These are phyloP conservation scores for Trypanosoma avium DNA, from an alignment of 208 protist species.

Conservation along the genomic window DNA sequence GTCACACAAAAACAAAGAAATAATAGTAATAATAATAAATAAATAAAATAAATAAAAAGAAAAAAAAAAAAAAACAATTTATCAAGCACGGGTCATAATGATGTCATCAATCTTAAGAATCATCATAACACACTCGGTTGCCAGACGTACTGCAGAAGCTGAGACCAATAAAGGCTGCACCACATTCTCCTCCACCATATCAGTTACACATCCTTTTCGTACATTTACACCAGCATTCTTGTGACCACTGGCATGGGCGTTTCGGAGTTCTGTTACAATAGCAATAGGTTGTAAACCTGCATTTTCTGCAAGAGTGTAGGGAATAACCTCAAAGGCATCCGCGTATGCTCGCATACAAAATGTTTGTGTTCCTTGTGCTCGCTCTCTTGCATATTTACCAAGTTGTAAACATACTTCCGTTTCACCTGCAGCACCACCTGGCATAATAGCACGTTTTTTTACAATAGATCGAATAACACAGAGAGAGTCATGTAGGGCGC, in stretches of 20 bases:
- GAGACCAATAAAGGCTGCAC: slow-evolving; percentile 98
- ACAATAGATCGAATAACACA: slow-evolving; percentile 99
- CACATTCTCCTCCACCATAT: slow-evolving; percentile 98
- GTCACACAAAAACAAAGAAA: background rate
- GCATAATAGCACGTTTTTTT: slow-evolving; percentile 95
- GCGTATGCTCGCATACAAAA: slow-evolving; percentile 97
- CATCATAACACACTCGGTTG: slow-evolving; percentile 98
- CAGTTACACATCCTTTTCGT: slow-evolving; percentile 93
- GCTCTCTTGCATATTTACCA: slow-evolving; percentile 86
- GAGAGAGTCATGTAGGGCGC: slow-evolving; percentile 99
- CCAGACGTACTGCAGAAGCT: slow-evolving; percentile 94
- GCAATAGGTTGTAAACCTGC: slow-evolving; percentile 97
- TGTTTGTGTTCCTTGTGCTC: slow-evolving; percentile 74
- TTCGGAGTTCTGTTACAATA: slow-evolving; percentile 98
- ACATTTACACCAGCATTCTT: slow-evolving; percentile 96
- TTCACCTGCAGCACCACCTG: slow-evolving; percentile 97
- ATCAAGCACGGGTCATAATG: slow-evolving; percentile 79
- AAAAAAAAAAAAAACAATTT: background rate
- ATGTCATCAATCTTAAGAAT: slow-evolving; percentile 97
- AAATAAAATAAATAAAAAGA: background rate
- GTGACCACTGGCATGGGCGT: slow-evolving; percentile 92
- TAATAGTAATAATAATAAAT: background rate
- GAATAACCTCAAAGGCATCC: slow-evolving; percentile 98
- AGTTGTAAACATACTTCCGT: slow-evolving; percentile 95
- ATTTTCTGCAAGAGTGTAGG: slow-evolving; percentile 99